Conservation (phyloP, 257 asterid species). For the Solanum clarkiae region DNA sequence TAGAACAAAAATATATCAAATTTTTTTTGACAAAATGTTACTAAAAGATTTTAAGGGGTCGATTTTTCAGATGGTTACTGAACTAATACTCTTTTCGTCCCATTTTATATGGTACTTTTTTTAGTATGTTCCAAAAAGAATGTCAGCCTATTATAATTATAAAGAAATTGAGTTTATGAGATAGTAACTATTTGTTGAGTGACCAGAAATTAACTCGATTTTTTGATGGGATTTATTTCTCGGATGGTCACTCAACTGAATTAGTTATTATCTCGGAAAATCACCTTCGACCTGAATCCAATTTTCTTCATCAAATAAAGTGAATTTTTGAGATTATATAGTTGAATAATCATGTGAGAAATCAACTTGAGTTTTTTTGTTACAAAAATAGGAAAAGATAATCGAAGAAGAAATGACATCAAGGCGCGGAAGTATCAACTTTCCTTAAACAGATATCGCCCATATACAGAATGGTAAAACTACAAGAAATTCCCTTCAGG, state of each 20-base stretch:
- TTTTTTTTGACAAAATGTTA: not conserved
- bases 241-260: not conserved
- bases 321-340: not conserved
- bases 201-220: too few relatives aligned
- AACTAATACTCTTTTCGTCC: not conserved
- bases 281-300: not conserved
- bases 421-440: not conserved
- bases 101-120: too few relatives aligned
- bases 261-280: not conserved
- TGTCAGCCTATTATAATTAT: too few relatives aligned
- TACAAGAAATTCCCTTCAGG: not conserved
- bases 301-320: not conserved
- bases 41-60: not conserved
- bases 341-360: too few relatives aligned
- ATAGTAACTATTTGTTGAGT: too few relatives aligned
- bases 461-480: too few relatives aligned
- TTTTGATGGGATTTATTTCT: not conserved
- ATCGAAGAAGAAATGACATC: not conserved
- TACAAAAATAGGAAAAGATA: not conserved
- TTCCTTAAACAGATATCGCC: too few relatives aligned
- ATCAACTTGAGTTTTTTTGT: not conserved
- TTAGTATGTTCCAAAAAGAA: too few relatives aligned
- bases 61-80: not conserved
- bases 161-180: too few relatives aligned
- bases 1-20: not conserved